Base-by-base conservation (phyloP, 1,139 yeast species). In the Entelexis paramagnoliae region DNA sequence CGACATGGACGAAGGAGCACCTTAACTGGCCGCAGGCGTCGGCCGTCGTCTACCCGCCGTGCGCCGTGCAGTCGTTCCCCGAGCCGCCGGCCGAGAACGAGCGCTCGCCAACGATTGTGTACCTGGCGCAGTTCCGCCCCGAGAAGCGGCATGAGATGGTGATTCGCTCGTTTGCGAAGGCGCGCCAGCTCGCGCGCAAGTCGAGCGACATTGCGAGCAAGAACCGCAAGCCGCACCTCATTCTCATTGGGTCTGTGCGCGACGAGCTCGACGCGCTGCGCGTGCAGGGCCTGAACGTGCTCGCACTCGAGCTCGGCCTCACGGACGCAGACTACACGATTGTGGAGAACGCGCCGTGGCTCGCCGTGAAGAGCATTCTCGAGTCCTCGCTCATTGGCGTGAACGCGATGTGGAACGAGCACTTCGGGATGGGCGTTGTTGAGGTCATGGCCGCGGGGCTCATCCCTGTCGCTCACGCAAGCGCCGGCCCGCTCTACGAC, bases 341-440 rank as follows among this genome's bases (percentile, higher is more conserved):
- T 61, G 74, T 81, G 3, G 76, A 85, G 8, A 95, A 91, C 66
- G 83, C 91, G 40, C 75, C 87, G 6, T 86, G 87, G 70, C 73
- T 71, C 2, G 76, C 73, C 28, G 80, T 93, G 19, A 72, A 77
- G 43, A 63, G 68, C 33, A 75, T 77, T 57, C 71, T 93, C 44
- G 63, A 72, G n/a, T 68, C 67, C 9, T 78, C 89, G 2, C 78
- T 80, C 38, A 81, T 78, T 61, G 98, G 98, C 3, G 72, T 91
- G 46, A 89, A 93, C 63, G 91, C 96, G 28, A 93, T 93, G 99
- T 93, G 98, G 98, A 91, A 93, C 67, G 99, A 93, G 69, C 99
- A 93, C 69, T 93, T 93, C 65, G 99, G 99, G 19, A 93, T 93
- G 63, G 94, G 96, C 1, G 93, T 91, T 8, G 98, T 91, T 9